Conservation (phyloP, 495 filamentous ascomycete genomes). For the Aspergillus campestris region DNA sequence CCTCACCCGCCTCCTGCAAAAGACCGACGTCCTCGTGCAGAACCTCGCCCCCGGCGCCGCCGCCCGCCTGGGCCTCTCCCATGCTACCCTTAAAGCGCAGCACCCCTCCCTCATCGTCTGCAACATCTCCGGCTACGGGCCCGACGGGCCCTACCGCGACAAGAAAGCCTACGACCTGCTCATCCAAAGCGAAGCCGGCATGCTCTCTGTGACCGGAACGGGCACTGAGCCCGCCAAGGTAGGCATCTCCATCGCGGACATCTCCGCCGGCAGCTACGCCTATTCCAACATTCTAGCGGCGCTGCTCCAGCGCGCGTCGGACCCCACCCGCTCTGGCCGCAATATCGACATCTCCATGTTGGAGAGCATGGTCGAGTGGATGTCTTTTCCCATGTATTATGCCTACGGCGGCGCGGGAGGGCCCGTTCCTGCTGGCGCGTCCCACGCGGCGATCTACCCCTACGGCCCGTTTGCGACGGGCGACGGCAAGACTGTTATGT, state of each 20-base stretch:
- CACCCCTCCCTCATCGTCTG: constrained; percentile 43
- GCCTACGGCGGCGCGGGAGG: constrained; percentile 30
- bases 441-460: constrained; percentile 44
- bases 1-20: constrained; percentile 35
- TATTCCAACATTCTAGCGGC: constrained; percentile 44
- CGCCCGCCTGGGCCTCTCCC: constrained; percentile 37
- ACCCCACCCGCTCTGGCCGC: constrained; percentile 25
- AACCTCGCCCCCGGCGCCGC: constrained; percentile 43
- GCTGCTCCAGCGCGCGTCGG: constrained; percentile 35
- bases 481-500: constrained; percentile 39
- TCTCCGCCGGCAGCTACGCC: constrained; percentile 42
- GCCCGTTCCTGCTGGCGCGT: constrained; percentile 35
- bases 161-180: constrained; percentile 51
- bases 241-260: constrained; percentile 45
- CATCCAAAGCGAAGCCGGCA: constrained; percentile 45
- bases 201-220: constrained; percentile 43
- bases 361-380: constrained; percentile 48
- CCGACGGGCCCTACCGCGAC: constrained; percentile 40
- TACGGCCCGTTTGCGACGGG: constrained; percentile 45
- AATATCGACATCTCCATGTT: constrained; percentile 46
- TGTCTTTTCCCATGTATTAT: constrained; percentile 48
- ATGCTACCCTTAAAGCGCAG: constrained; percentile 28
- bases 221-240: constrained; percentile 40
- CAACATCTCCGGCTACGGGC: constrained; percentile 45
- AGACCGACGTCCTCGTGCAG: constrained; percentile 44